Base-by-base conservation (phyloP, 768 basidiomycete species). In the Crepidotus variabilis region DNA sequence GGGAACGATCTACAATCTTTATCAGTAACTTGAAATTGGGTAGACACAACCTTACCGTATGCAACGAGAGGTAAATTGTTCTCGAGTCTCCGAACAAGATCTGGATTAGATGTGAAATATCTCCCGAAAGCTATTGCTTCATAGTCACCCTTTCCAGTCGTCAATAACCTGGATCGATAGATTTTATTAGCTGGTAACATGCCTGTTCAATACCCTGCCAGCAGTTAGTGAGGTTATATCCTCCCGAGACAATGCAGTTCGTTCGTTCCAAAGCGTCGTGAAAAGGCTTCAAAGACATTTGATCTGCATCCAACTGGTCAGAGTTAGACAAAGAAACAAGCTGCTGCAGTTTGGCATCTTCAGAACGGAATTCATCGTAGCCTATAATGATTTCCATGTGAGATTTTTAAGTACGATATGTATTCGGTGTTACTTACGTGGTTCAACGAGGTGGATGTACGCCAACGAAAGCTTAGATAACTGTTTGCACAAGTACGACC, bases 91-190 rank as follows among this genome's bases (percentile, higher is more conserved):
- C 57, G 52, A 13, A 63, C 59, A 9, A 60, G 51, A 21, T 63
- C 60, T 8, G 50, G 43, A 18, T 58, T 63, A 9, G 59, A 60
- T 1, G 57, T 60, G 22, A 63, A 63, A 47, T 63, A 63, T 32
- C 62, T 36, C 6, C 62, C 62, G 32, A 63, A 60, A 2, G 62
- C 59, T n/a, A 63, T 60, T 13, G 62, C 62, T 34, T 63, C 62
- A 20, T 60, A 55, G 10, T 60, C 62, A 21, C 59, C 59, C 59
- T 60, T 32, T 8, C 20, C n/a, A 6, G 2, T 8, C 50, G 6
- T 6, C 10, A 39, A 13, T n/a, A 54, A 33, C 6, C 33, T n/a
- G 20, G 22, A 47, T 28, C n/a, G n/a, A n/a, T n/a, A n/a, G n/a
- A n/a, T n/a, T n/a, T n/a, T n/a, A n/a, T n/a, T n/a, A n/a, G n/a